Evolutionary conservation across 495 filamentous ascomycete genomes (phyloP).

Genomic region (Tetracladium marchalianum): DNA sequence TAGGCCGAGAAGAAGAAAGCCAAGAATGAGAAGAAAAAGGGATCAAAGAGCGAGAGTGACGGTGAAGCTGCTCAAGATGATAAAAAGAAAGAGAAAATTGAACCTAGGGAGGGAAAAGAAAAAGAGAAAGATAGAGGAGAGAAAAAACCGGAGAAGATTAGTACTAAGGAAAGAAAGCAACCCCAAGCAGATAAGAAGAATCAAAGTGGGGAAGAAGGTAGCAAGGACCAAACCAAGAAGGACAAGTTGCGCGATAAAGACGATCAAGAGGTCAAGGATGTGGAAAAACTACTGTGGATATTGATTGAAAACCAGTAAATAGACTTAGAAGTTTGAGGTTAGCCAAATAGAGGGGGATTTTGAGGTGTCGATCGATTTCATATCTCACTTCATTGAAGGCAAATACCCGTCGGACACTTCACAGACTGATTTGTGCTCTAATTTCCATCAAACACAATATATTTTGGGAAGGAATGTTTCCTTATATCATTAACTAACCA

Average conservation of each 20-base stretch:
- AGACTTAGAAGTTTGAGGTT: neutral
- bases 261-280: neutral
- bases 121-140: neutral
- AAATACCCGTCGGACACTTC: too few relatives aligned
- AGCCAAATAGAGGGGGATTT: too few relatives aligned
- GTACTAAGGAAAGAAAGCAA: neutral
- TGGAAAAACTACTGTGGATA: constrained; percentile 2
- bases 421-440: too few relatives aligned
- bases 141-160: neutral
- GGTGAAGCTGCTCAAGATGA: too few relatives aligned
- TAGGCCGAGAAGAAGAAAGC: too few relatives aligned
- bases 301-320: constrained; percentile 2
- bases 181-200: neutral
- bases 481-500: neutral
- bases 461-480: neutral
- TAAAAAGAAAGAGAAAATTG: too few relatives aligned
- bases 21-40: too few relatives aligned
- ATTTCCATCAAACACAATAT: too few relatives aligned
- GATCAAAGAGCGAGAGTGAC: too few relatives aligned
- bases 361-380: too few relatives aligned
- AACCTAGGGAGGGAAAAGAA: too few relatives aligned
- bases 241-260: neutral
- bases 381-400: too few relatives aligned
- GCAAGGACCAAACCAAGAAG: neutral
- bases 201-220: neutral